Base-by-base conservation (phyloP, 2,329 filamentous ascomycete genomes). In the Aspergillus quadrilineatus region DNA sequence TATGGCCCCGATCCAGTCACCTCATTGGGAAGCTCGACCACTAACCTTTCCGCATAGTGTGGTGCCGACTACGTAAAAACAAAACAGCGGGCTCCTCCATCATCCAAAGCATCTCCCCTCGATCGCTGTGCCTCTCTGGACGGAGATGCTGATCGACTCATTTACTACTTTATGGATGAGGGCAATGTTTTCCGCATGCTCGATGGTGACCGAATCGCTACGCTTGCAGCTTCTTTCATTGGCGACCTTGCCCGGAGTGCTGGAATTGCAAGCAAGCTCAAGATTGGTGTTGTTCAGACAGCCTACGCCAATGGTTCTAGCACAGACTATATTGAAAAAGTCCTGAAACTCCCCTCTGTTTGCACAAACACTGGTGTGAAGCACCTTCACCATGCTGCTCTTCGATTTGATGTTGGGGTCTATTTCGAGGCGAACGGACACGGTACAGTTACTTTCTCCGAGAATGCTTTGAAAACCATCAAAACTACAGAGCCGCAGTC, bases 341-440 rank as follows among this genome's bases (percentile, higher is more conserved):
- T 90, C 62, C 83, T 97, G 55, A 89, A 89, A 68, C 85, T 99
- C 42, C 92, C 92, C 48, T 90, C 96, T 22, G 87, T 95, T 57
- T 96, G 90, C 82, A 97, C 94, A 1, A 87, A 91, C 12, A 99
- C 94, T 0, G 94, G 94, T 63, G 94, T 99, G 60, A 99, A 99
- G 81, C 90, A 97, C 76, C 84, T 99, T 61, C 94, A 99, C 77
- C 94, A 97, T 70, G 94, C 91, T n/a, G 94, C 94, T 39, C 87
- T 90, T 68, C 90, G 92, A 63, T 96, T 95, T 67, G 94, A 99
- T 68, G 87, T 97, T 54, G 94, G 94, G 56, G 91, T 97, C 51
- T 99, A 99, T 79, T 99, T 99, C 69, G 94, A 99, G 79, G 94
- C 94, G 63, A 99, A 99, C 72, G 94, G 94, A 30, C 94, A 99